Base-by-base conservation (phyloP, 139 green algal genomes). In the Microglena sp. region DNA sequence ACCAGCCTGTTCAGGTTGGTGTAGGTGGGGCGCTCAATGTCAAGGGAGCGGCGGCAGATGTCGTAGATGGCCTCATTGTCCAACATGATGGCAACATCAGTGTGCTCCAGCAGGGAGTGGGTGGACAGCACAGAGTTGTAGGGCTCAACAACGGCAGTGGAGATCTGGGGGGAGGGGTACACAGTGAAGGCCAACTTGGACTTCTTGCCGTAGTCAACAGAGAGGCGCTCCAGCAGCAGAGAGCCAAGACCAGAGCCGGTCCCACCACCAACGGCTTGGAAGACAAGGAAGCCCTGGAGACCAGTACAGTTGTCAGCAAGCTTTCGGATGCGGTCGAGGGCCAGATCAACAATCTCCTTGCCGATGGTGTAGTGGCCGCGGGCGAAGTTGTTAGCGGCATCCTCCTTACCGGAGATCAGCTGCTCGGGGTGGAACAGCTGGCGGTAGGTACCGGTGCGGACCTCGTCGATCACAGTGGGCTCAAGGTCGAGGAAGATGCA, bases 171-270 rank as follows among this genome's bases (percentile, higher is more conserved):
- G 21, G 85, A 94, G 46, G 91, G 91, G 83, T 96, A 97, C 15
- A 97, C 80, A 33, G 90, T 95, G 89, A 97, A 97, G 76, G 88
- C 90, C 44, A 99, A 86, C 90, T 99, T 99, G 79, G 88, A 96
- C 85, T 99, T 99, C 87, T 98, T 99, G 84, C 92, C 93, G 73
- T 99, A 99, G 86, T 99, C 93, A 1, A 98, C 93, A 33, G 85
- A 95, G 73, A 96, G 88, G 73, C 90, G 87, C 89, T 97, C 91
- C 71, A 97, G 85, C 78, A 97, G 85, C 31, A 97, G 87, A 44
- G 91, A 96, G 76, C 91, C 91, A 43, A 97, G 88, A 68, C 91
- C 91, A 43, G 91, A 96, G 75, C 91, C 91, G 33, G 91, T 97
- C 57, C 91, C 91, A 66, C 91, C 91, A 60, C 91, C 91, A 58